Evolutionary conservation across 208 protist genomes (phyloP), one percentile per base, ranked within the genome.

Genomic region (Porcisia hertigi): DNA sequence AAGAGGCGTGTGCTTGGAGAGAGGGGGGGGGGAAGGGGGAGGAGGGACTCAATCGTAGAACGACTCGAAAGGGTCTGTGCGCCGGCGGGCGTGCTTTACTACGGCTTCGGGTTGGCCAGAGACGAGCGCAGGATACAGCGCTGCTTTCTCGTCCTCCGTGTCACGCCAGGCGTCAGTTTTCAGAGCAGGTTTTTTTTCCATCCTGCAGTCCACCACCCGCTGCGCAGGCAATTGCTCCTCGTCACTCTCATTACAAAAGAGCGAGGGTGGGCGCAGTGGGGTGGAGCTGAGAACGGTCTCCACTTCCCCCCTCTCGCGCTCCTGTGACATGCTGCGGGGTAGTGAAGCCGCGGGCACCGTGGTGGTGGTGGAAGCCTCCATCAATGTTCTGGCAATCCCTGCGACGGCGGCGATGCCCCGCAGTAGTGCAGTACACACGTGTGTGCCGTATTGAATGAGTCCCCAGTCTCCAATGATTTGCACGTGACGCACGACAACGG

Each of bases 401-500:
- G 86, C 58, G 49, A 90, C 39, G 39, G 69, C 73, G 16, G 55
- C 53, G 1, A 76, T 59, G 6, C 76, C 72, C 5, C 74, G 82
- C 49, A 92, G 43, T 53, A 89, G 43, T 23, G 70, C 75, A 18
- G 83, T 30, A n/a, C 67, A 75, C 12, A 85, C 36, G 7, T 52
- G 73, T 16, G 77, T 81, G 23, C 80, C 63, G 73, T 92, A 92
- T 62, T 85, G 80, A 60, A 84, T 83, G 34, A 90, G 30, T 18
- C 89, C 91, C 43, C 69, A 88, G 64, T 85, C 82, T 1, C 80
- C 71, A 30, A 96, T 82, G 18, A 58, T 78, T 54, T 87, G 69
- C 62, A 96, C 79, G 67, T 96, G 84, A 55, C 83, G 82, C 47
- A 86, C 41, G 18, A 94, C 62, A 11, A 92, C 62, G 20, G 76